phyloP scores from a whole-genome alignment of 257 asterid species.

The Nicotiana otophora region DNA sequence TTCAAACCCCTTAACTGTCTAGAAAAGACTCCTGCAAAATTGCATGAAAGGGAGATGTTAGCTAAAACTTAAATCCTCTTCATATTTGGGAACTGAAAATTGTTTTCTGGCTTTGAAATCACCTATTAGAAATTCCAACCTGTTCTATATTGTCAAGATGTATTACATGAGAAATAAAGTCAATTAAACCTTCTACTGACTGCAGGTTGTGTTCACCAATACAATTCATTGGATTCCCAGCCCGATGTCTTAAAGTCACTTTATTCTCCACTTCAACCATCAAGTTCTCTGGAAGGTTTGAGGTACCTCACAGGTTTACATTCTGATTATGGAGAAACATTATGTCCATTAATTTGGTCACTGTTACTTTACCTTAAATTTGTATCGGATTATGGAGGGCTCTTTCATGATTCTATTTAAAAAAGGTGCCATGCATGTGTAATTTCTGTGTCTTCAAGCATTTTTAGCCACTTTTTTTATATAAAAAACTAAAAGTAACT shows the following conservation, averaged over 20 bases:
- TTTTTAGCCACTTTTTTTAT: not conserved
- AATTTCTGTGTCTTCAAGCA: not conserved
- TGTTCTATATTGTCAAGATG: not conserved
- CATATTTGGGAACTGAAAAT: conserved; percentile 5
- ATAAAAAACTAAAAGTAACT: not conserved
- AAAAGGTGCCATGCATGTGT: not conserved
- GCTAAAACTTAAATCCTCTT: not conserved
- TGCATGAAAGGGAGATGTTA: not conserved
- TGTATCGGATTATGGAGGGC: not conserved
- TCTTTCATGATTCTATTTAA: not conserved
- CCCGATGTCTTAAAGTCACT: conserved; percentile 93
- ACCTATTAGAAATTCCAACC: not conserved
- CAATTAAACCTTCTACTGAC: conserved; percentile 15
- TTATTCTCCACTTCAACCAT: conserved; percentile 89
- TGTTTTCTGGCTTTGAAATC: conserved; percentile 5
- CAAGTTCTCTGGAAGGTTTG: conserved; percentile 81
- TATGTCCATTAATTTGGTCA: not conserved
- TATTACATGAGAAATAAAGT: not conserved
- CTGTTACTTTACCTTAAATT: not conserved
- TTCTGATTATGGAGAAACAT: not conserved
- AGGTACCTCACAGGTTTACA: conserved; percentile 39
- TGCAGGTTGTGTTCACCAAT: conserved; percentile 87
- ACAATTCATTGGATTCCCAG: conserved; percentile 84
- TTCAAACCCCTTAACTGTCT: not conserved
- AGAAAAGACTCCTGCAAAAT: not conserved